Conservation (phyloP, 1,284 basidiomycete genomes). For the Flammula alnicola region DNA sequence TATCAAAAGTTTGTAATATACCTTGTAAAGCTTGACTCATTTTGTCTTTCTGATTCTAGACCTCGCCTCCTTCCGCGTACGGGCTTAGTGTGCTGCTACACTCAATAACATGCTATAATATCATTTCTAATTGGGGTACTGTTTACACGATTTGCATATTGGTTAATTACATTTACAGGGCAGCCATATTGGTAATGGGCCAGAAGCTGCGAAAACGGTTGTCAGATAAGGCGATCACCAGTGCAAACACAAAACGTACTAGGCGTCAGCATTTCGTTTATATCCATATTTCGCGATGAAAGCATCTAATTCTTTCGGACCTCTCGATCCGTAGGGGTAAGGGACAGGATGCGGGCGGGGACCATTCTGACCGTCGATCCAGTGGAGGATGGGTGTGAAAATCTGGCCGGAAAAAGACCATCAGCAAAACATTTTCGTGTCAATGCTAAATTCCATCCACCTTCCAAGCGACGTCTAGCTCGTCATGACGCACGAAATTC, state of each 20-base stretch:
- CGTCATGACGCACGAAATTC: conserved; percentile 94
- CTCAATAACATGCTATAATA: conserved; percentile 3
- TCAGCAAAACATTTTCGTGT: conserved; percentile 9
- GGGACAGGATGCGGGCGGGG: conserved; percentile 69
- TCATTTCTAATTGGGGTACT: conserved; percentile 19
- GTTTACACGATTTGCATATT: conserved; percentile 16
- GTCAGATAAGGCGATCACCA: conserved; percentile 1
- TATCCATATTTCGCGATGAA: conserved; percentile 84
- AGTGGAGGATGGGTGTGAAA: conserved; percentile 93
- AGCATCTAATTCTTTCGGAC: conserved; percentile 81
- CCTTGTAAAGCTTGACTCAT: neutral
- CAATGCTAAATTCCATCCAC: conserved; percentile 40
- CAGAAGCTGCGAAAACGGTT: conserved; percentile 42
- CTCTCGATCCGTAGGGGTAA: conserved; percentile 93
- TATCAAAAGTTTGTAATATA: conserved; percentile 6
- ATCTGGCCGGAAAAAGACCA: conserved; percentile 56
- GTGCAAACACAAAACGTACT: conserved; percentile 58
- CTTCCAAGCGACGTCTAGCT: conserved; percentile 96
- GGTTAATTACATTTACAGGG: conserved; percentile 37
- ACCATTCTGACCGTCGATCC: conserved; percentile 83
- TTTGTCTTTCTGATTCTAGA: neutral
- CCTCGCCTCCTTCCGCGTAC: too few species aligned
- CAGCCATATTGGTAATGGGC: conserved; percentile 54
- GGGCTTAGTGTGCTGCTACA: too few species aligned
- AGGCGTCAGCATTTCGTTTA: conserved; percentile 68